Conservation (phyloP, 441 rosid genomes). For the Pelargonium myrrhifolium region DNA sequence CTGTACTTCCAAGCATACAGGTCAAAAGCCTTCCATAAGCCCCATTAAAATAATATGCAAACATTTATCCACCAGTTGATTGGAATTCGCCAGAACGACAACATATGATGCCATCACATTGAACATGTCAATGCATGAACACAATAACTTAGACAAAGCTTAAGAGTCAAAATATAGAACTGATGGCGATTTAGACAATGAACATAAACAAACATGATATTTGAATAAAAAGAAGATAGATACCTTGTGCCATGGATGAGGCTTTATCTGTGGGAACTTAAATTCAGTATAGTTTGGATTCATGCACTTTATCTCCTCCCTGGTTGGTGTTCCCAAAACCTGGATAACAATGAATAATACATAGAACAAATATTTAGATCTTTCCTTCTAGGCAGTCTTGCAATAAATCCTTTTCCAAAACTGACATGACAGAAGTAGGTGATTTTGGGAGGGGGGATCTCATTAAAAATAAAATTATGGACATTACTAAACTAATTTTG, state of each 20-base stretch:
- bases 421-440: neutral
- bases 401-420: neutral
- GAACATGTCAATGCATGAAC: neutral
- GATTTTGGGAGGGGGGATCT: neutral
- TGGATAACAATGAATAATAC: slow-evolving; percentile 23
- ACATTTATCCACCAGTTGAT: neutral
- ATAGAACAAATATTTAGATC: neutral
- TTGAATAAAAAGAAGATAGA: neutral
- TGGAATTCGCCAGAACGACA: neutral
- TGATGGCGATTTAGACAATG: neutral
- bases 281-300: slow-evolving; percentile 97
- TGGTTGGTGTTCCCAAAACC: slow-evolving; percentile 97
- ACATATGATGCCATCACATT: neutral
- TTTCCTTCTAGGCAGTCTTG: neutral
- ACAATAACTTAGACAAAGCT: neutral
- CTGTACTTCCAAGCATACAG: neutral
- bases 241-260: slow-evolving; percentile 99
- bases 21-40: neutral
- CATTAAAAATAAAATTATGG: no score
- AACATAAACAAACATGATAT: neutral
- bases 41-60: neutral
- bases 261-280: slow-evolving; percentile 97
- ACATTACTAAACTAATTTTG: no score
- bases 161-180: neutral
- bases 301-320: slow-evolving; percentile 99